Base-by-base conservation (phyloP, 1,284 basidiomycete species). In the Irpex sp. region DNA sequence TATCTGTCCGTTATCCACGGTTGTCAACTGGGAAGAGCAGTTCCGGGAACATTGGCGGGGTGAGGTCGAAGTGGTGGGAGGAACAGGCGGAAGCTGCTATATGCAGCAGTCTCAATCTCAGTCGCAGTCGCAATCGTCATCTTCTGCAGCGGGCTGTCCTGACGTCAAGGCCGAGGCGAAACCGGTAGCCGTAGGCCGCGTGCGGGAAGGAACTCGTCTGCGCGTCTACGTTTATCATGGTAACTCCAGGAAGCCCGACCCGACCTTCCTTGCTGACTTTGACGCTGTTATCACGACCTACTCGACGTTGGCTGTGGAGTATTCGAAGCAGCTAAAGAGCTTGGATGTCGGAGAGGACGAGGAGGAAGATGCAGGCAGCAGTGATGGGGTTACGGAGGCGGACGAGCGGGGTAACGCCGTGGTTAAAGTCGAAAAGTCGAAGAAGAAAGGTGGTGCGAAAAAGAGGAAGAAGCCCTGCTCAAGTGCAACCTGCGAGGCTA, bases 21-120 rank as follows among this genome's bases (percentile, higher is more conserved):
- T 99, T 1, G 89, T 93, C 55, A 99, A 98, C 72, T 99, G 97
- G 97, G 97, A 99, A 76, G 94, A 97, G 67, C 97, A 99, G 75
- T 93, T 99, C 73, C 86, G 89, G 64, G 96, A 98, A 73, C 97
- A 99, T 76, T 95, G 94, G 94, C 85, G 85, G 64, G 93, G 94
- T 11, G 84, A 89, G 61, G 93, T 96, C 5, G 81, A 83, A 36
- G 88, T 96, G 53, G 79, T 90, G 58, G 94, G 94, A n/a, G 94
- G 93, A 2, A 61, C 66, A 57, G 68, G 70, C 49, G 62, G 70
- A 49, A 62, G 56, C 15, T 58, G 49, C 33, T 26, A 26, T 26
- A 26, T 26, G 26, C 26, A 26, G 26, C 26, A 26, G 26, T 26
- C 26, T 26, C 26, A 26, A 55, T 63, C 36, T 60, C 62, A 26